Evolutionary conservation across 1,284 basidiomycete species (phyloP).

Genomic region (Crucibulum parvulum): DNA sequence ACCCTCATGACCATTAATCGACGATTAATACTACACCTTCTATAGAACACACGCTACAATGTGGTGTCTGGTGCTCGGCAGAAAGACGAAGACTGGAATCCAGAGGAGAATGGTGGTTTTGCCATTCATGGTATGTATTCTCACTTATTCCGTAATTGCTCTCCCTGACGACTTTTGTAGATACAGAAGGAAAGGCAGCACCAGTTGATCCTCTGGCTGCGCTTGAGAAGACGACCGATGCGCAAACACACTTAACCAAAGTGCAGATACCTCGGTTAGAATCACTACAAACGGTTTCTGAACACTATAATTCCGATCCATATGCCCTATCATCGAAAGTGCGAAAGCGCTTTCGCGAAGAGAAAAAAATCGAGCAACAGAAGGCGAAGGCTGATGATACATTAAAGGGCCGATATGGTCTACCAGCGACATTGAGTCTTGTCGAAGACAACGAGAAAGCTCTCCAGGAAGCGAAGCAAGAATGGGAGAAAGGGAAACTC

Average conservation of each 20-base stretch:
- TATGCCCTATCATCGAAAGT: slow-evolving; percentile 79
- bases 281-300: slow-evolving; percentile 76
- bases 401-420: slow-evolving; percentile 75
- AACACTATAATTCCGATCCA: slow-evolving; percentile 83
- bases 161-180: slow-evolving; percentile 38
- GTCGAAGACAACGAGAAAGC: slow-evolving; percentile 64
- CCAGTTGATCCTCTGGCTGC: slow-evolving; percentile 84
- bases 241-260: slow-evolving; percentile 73
- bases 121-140: slow-evolving; percentile 78
- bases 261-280: slow-evolving; percentile 82
- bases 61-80: slow-evolving; percentile 89
- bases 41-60: slow-evolving; percentile 93
- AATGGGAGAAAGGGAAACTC: slow-evolving; percentile 61
- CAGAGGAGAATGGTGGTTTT: slow-evolving; percentile 92
- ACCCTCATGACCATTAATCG: neutral
- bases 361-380: slow-evolving; percentile 80
- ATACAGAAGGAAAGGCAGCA: slow-evolving; percentile 69
- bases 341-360: slow-evolving; percentile 83
- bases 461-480: slow-evolving; percentile 61
- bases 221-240: slow-evolving; percentile 87
- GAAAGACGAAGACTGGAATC: slow-evolving; percentile 96
- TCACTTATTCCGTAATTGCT: neutral
- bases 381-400: slow-evolving; percentile 72
- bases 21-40: neutral
- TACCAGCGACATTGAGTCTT: slow-evolving; percentile 69